Evolutionary conservation across 1,139 yeast genomes (phyloP), one percentile per base, ranked within the genome.

Genomic region (Diutina rugosa): DNA sequence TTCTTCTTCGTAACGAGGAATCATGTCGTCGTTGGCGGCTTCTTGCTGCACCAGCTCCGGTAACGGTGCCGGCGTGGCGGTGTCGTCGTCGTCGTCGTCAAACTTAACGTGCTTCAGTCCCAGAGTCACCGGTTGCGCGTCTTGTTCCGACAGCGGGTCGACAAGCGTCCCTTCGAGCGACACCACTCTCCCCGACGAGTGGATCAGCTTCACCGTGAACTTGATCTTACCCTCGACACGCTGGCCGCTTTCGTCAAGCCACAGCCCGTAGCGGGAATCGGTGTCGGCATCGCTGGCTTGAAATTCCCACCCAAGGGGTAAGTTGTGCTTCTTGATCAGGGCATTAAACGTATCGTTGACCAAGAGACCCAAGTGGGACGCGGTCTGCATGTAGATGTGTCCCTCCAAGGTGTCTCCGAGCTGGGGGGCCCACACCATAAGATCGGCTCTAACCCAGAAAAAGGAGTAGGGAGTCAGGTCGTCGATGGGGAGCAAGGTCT

Each of bases 321-420:
- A 90, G 63, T 82, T 83, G 67, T 80, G 85, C 68, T 88, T 84
- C 69, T 88, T 89, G 61, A 93, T 90, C 56, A 95, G 84, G 44
- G 97, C 98, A 71, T 93, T 95, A 74, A 93, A 93, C 0, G 96
- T 89, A 70, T 93, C 98, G 68, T 89, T 93, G 56, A 93, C 78
- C 63, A 93, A 78, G 61, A 93, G 76, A 59, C 98, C 98, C 65
- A 95, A 85, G 67, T 93, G 99, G 8, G 96, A 87, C 16, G 96
- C 97, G 1, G 97, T 86, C 73, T 91, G 97, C 80, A 93, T 83
- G 72, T 90, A 90, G 58, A 88, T 80, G 73, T 83, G 80, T 6
- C 99, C 99, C 67, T 91, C 96, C 41, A 91, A 71, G 1, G 76
- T 72, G 65, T 93, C 98, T 6, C 96, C 97, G 14, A 83, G 77